phyloP scores from a whole-genome alignment of 139 green algal species.

The Zygnema circumcarinatum region DNA sequence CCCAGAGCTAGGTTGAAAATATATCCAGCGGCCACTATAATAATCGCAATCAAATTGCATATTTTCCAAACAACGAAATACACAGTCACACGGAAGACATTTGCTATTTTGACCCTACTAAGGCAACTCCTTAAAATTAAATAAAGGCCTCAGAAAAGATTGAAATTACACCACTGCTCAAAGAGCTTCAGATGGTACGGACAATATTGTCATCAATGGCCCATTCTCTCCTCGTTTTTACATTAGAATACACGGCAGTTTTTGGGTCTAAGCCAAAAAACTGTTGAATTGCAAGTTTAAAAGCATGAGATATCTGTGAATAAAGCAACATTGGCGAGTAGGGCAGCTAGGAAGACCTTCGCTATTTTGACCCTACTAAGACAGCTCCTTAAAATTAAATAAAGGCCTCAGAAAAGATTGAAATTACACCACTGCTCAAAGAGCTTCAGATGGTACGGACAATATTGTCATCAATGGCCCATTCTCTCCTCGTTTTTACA shows the following conservation, averaged over 20 bases:
- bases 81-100: too few relatives aligned
- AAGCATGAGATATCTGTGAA: background rate
- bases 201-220: background rate
- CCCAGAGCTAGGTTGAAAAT: background rate
- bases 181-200: slow-evolving; percentile 15
- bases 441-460: slow-evolving; percentile 29
- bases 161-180: background rate
- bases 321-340: background rate
- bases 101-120: background rate
- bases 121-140: background rate
- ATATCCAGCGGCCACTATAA: too few relatives aligned
- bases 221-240: background rate
- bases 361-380: background rate
- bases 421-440: background rate
- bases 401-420: slow-evolving; percentile 12
- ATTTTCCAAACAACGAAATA: too few relatives aligned
- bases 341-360: background rate
- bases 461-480: background rate
- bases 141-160: background rate
- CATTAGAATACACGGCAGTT: background rate
- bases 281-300: background rate
- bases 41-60: too few relatives aligned
- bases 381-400: background rate
- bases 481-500: background rate
- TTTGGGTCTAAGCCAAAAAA: background rate